A percentile compares a stretch with the other conserved stretches of the same genome.
Conservation (phyloP, 2,329 filamentous ascomycete genomes). For the Fusarium sp. region DNA sequence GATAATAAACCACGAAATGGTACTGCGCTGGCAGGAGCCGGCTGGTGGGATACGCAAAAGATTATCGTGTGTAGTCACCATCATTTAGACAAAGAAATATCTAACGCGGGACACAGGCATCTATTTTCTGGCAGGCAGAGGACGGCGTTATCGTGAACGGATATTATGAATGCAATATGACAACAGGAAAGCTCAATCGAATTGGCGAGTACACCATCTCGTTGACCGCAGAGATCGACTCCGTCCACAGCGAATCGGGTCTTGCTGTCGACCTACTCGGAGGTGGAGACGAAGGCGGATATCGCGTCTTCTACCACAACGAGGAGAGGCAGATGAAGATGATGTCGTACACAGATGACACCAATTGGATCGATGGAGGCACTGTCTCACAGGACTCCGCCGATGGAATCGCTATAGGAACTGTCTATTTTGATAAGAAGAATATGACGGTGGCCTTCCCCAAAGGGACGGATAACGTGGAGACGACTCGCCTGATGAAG, state of each 20-base stretch:
- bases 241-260: not conserved
- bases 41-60: constrained; percentile 8
- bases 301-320: constrained; percentile 6
- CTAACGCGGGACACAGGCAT: not conserved
- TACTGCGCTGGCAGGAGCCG: constrained; percentile 1
- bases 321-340: constrained; percentile 1
- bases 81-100: not conserved
- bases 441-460: constrained; percentile 4
- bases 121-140: constrained; percentile 5
- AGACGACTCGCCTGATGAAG: not conserved
- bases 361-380: constrained; percentile 2
- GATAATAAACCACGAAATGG: constrained; percentile 5
- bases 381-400: constrained; percentile 1
- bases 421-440: not conserved
- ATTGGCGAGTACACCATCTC: constrained; percentile 5
- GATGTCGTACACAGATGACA: not conserved
- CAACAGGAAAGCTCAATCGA: not conserved
- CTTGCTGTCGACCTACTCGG: constrained; percentile 4
- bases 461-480: not conserved
- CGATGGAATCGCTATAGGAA: not conserved
- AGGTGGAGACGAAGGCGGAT: constrained; percentile 4
- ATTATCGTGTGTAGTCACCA: not conserved
- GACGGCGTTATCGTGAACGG: constrained; percentile 6
- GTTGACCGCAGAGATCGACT: not conserved
- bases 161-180: constrained; percentile 6